Percentiles rank a stretch among this genome's conserved stretches.
Evolutionary conservation across 305 asterid species (phyloP).

Genomic region (Rubia balearica): DNA sequence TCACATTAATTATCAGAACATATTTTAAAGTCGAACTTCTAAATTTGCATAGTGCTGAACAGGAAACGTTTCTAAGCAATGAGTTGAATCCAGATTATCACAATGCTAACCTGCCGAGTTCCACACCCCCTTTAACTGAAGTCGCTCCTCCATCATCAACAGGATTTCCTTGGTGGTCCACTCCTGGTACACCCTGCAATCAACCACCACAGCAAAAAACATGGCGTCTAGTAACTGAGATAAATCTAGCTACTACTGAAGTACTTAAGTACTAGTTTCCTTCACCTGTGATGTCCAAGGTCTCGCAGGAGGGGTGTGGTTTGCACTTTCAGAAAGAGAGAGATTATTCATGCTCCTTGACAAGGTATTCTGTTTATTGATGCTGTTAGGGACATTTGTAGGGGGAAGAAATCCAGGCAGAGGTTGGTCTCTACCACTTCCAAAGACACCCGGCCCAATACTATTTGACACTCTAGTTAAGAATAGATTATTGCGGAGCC

Average conservation of each 20-base stretch:
- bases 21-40: background rate
- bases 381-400: constrained; percentile 27
- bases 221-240: background rate
- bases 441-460: constrained; percentile 30
- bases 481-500: constrained; percentile 46
- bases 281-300: constrained; percentile 37
- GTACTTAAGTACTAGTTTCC: constrained; percentile 5
- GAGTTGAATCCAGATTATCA: background rate
- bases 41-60: background rate
- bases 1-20: background rate
- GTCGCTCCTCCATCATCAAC: constrained; percentile 32
- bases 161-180: constrained; percentile 23
- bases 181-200: constrained; percentile 34
- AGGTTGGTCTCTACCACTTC: constrained; percentile 34
- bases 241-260: background rate
- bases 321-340: constrained; percentile 31
- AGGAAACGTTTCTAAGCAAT: too few relatives aligned
- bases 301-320: constrained; percentile 25
- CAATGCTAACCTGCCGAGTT: constrained; percentile 47
- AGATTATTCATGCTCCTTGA: constrained; percentile 39
- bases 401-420: constrained; percentile 33
- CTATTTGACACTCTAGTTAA: constrained; percentile 30
- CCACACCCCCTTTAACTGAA: constrained; percentile 37
- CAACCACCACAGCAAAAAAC: constrained; percentile 14
- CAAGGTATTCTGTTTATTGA: constrained; percentile 31